phyloP scores from a whole-genome alignment of 176 grass and related monocot species.

The Ampelocalamus luodianensis region DNA sequence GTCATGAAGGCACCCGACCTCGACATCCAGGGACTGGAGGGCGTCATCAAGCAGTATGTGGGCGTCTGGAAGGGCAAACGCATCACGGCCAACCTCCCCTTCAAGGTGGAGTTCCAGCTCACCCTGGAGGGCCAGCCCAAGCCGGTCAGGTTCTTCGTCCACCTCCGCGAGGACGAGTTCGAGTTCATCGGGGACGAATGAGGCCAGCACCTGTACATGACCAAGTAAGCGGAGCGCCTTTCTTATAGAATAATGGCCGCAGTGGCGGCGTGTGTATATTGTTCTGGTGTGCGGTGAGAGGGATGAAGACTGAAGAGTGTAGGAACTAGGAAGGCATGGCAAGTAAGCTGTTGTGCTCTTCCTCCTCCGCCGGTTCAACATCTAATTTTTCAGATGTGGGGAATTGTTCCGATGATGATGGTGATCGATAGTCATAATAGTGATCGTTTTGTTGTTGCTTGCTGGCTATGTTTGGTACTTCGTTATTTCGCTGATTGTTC shows the following conservation, averaged over 20 bases:
- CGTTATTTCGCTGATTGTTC: slow-evolving; percentile 3
- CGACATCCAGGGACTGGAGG: slow-evolving; percentile 87
- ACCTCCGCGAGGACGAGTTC: slow-evolving; percentile 97
- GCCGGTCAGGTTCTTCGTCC: slow-evolving; percentile 76
- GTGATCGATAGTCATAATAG: slow-evolving; percentile 37
- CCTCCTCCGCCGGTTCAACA: slow-evolving; percentile 30
- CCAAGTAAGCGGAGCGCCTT: slow-evolving; percentile 35
- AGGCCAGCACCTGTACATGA: slow-evolving; percentile 21
- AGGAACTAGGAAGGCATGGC: slow-evolving; percentile 7
- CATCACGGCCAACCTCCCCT: slow-evolving; percentile 86
- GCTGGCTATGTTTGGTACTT: slow-evolving; percentile 12
- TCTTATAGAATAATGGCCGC: slow-evolving; percentile 46
- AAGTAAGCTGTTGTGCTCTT: slow-evolving; percentile 26
- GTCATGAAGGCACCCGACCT: slow-evolving; percentile 87
- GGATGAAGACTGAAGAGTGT: slow-evolving; percentile 28
- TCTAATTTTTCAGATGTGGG: slow-evolving; percentile 50
- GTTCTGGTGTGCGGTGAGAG: slow-evolving; percentile 30
- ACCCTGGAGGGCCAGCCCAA: slow-evolving; percentile 62
- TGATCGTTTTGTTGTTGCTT: slow-evolving; percentile 41
- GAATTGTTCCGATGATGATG: slow-evolving; percentile 42
- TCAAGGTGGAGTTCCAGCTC: slow-evolving; percentile 87
- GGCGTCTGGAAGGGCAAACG: slow-evolving; percentile 90
- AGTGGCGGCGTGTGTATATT: slow-evolving; percentile 52
- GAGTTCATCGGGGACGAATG: slow-evolving; percentile 64
- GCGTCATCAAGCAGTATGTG: slow-evolving; percentile 92